A percentile compares a stretch with the other conserved stretches of the same genome.
Conservation (phyloP, 78 protist species). For the Guillardia theta region DNA sequence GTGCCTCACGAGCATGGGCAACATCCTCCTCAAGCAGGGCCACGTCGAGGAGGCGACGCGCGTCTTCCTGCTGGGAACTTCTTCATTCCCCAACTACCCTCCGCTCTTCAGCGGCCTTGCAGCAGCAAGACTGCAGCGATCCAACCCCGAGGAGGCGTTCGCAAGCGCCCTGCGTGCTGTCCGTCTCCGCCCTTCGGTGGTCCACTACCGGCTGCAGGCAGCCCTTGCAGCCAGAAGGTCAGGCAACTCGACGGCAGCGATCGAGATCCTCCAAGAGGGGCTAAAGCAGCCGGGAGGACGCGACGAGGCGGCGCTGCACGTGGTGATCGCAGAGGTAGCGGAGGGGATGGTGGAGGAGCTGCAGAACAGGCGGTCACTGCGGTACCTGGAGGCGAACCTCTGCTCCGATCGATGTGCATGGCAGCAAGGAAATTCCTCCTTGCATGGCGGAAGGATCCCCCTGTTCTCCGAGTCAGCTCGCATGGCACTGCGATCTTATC, state of each 20-base stretch:
- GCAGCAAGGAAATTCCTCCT: not conserved
- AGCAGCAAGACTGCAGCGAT: no score
- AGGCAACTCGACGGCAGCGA: not conserved
- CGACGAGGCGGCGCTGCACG: not conserved
- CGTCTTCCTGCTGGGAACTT: not conserved
- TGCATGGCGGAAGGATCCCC: no score
- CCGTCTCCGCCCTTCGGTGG: not conserved
- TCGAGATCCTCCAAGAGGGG: not conserved
- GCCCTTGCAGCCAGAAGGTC: not conserved
- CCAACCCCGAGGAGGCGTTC: not conserved
- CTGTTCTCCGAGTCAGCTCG: no score
- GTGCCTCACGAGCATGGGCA: not conserved
- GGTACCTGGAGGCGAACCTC: not conserved
- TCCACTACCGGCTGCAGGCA: not conserved
- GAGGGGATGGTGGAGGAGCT: not conserved
- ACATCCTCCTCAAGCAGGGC: not conserved
- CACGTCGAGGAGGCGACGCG: not conserved
- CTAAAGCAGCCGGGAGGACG: not conserved
- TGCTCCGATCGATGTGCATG: not conserved
- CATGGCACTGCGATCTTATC: no score
- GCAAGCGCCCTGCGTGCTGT: not conserved
- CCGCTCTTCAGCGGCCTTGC: not conserved
- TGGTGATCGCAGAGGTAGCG: not conserved
- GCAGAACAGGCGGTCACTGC: no score
- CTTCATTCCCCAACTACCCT: not conserved